Evolutionary conservation across 2,329 filamentous ascomycete genomes (phyloP).

Genomic region (Zymoseptoria tritici): DNA sequence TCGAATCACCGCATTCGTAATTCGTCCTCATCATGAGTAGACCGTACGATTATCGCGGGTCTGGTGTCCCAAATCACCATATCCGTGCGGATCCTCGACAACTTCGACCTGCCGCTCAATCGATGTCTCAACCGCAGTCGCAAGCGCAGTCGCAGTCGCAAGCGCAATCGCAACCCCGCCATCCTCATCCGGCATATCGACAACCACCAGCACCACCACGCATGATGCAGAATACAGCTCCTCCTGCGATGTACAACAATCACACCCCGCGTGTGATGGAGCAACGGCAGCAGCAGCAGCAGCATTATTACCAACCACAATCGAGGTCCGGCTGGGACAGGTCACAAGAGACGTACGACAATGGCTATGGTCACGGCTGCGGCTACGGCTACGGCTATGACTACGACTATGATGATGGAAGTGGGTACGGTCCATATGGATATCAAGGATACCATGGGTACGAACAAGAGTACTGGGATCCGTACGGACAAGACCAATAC

Average conservation of each 20-base stretch:
- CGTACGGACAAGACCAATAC: conserved; percentile 9
- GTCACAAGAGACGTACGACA: conserved; percentile 21
- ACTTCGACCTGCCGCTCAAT: background rate
- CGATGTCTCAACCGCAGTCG: too few species aligned
- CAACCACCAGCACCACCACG: background rate
- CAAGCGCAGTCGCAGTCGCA: background rate
- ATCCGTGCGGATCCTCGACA: background rate
- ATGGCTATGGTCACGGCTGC: conserved; percentile 17
- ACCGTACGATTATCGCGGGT: background rate
- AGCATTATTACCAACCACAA: conserved; percentile 7
- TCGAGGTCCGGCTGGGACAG: conserved; percentile 7
- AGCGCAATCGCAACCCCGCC: background rate
- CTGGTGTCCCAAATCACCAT: background rate
- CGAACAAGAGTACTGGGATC: background rate
- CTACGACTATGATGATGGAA: conserved; percentile 64
- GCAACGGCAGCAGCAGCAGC: conserved; percentile 8
- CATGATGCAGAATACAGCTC: background rate
- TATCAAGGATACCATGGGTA: background rate
- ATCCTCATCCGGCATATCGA: background rate
- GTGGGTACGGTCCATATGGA: conserved; percentile 51
- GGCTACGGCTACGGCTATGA: conserved; percentile 7
- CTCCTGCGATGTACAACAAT: background rate
- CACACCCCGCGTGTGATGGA: background rate
- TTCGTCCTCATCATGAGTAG: background rate
- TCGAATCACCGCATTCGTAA: background rate